phyloP scores from a whole-genome alignment of 805 yeast genomes.

The Candida chilensis region DNA sequence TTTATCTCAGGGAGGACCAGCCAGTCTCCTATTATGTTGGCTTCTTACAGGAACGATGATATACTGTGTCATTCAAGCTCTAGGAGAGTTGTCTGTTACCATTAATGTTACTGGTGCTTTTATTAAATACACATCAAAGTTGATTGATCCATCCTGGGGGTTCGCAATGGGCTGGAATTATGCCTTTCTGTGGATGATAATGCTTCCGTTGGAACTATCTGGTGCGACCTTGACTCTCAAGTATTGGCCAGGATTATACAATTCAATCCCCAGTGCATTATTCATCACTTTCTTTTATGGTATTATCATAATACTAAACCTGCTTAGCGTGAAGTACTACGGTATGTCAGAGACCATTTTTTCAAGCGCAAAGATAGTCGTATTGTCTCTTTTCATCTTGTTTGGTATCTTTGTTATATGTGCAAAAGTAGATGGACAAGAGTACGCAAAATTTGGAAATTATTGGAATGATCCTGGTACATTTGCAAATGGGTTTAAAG shows the following conservation, averaged over 20 bases:
- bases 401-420: constrained; percentile 36
- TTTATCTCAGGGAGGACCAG: constrained; percentile 65
- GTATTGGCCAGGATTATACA: constrained; percentile 49
- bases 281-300: constrained; percentile 51
- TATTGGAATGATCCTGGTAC: constrained; percentile 50
- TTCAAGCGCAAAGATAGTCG: constrained; percentile 35
- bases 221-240: constrained; percentile 50
- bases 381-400: constrained; percentile 38
- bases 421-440: constrained; percentile 53
- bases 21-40: too few relatives aligned
- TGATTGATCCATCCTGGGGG: constrained; percentile 47
- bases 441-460: constrained; percentile 35
- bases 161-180: constrained; percentile 47
- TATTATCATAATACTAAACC: constrained; percentile 35
- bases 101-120: constrained; percentile 48
- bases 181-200: constrained; percentile 46
- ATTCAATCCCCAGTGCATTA: constrained; percentile 45
- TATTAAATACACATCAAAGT: constrained; percentile 37
- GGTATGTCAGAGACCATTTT: constrained; percentile 51
- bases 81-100: constrained; percentile 45
- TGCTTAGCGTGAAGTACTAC: constrained; percentile 45
- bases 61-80: constrained; percentile 20
- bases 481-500: constrained; percentile 36
- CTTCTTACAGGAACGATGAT: constrained; percentile 12
- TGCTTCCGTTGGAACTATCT: constrained; percentile 50